Evolutionary conservation across 208 protist species (phyloP), one percentile per base, ranked within the genome.

Genomic region (Angomonas deanei): DNA sequence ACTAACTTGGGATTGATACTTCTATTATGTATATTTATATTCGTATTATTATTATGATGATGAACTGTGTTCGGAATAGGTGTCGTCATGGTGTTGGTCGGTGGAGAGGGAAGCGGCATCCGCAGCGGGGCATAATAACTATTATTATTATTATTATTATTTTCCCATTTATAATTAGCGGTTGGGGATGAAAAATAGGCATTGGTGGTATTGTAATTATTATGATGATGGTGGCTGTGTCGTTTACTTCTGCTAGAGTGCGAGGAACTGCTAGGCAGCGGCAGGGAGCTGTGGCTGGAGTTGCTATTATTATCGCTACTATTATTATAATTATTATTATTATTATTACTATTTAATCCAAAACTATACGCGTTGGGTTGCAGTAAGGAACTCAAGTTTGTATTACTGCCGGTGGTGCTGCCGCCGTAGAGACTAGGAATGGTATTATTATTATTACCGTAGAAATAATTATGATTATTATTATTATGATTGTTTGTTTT

Each of bases 121-220:
- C 11, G 36, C 8, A 8, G 36, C 8, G 36, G 36, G 11, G 36
- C 15, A 42, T 8, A 42, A 15, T 42, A n/a, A 42, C 36, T 42
- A 42, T 42, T 42, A 42, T 42, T 42, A 42, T 42, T 15, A 42
- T 15, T 42, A 42, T 15, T 42, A 42, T 42, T 42, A 15, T 42
- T 15, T 8, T 42, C 15, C 36, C 36, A 42, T n/a, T 42, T 42
- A 42, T 42, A n/a, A 42, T 15, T 42, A 15, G 15, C 8, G 36
- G 36, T 8, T 42, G 10, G 67, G 73, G 55, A 80, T 82, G 54
- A 73, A 82, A 2, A 64, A 30, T 34, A 6, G 19, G 3, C 15
- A 30, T 56, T 65, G 38, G 11, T 70, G 4, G 48, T 70, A 23
- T 27, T 63, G 31, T 64, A 64, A 61, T 46, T 58, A 33, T 53